Conservation (phyloP, 2,329 filamentous ascomycete species). For the Cladosporium sp. region DNA sequence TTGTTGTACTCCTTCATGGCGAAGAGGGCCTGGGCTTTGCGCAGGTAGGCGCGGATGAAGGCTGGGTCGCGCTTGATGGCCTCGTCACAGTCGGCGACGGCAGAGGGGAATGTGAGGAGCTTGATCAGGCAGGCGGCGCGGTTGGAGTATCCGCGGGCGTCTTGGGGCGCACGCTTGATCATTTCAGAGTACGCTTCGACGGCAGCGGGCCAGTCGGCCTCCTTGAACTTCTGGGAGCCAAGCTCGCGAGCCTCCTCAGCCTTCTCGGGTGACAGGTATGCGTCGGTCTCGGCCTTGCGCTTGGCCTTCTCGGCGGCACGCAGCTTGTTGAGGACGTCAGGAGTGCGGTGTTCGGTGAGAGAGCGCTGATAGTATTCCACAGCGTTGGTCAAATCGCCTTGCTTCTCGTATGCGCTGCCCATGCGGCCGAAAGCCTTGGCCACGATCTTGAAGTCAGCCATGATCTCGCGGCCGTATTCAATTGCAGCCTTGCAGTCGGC, state of each 20-base stretch:
- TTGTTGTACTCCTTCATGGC: slow-evolving; percentile 98
- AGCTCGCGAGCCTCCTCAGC: slow-evolving; percentile 93
- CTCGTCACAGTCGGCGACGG: slow-evolving; percentile 84
- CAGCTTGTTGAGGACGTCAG: slow-evolving; percentile 88
- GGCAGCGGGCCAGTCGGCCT: slow-evolving; percentile 88
- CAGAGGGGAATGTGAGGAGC: slow-evolving; percentile 89
- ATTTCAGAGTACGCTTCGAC: slow-evolving; percentile 94
- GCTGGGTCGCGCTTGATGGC: slow-evolving; percentile 87
- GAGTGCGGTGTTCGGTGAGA: slow-evolving; percentile 92
- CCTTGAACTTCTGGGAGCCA: slow-evolving; percentile 96
- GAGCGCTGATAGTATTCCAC: slow-evolving; percentile 90
- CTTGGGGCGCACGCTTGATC: slow-evolving; percentile 90
- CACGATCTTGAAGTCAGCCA: slow-evolving; percentile 96
- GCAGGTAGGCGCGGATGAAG: slow-evolving; percentile 94
- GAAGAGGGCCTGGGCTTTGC: slow-evolving; percentile 91
- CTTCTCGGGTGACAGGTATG: slow-evolving; percentile 86
- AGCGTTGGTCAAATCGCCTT: slow-evolving; percentile 72
- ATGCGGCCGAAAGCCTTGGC: slow-evolving; percentile 97
- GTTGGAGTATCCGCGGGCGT: slow-evolving; percentile 94
- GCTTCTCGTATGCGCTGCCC: slow-evolving; percentile 87
- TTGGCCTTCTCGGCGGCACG: slow-evolving; percentile 85
- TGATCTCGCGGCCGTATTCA: slow-evolving; percentile 81
- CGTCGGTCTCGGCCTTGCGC: slow-evolving; percentile 66
- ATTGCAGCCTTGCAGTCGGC: slow-evolving; percentile 83
- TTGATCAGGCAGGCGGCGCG: slow-evolving; percentile 96